phyloP scores from a whole-genome alignment of 2,329 filamentous ascomycete species.

The Xylariales sp. region DNA sequence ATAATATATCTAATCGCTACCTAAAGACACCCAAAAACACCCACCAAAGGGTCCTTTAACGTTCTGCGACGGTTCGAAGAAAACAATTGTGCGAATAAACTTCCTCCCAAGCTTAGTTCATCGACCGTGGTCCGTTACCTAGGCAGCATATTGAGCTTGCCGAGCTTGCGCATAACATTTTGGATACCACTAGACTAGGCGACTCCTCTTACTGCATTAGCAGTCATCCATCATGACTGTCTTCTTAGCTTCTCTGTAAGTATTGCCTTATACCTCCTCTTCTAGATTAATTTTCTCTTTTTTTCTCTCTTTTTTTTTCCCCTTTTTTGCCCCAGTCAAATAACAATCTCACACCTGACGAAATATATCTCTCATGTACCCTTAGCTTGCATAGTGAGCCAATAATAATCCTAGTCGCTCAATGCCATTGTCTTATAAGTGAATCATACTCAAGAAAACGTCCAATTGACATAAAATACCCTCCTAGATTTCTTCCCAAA shows the following conservation, averaged over 20 bases:
- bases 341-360: neutral
- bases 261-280: slow-evolving; percentile 30
- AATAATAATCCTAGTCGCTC: slow-evolving; percentile 9
- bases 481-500: slow-evolving; percentile 87
- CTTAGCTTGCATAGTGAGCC: slow-evolving; percentile 1
- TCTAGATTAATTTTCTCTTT: neutral
- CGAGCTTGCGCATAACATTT: slow-evolving; percentile 7
- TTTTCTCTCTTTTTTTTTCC: too few species aligned
- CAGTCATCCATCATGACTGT: slow-evolving; percentile 58
- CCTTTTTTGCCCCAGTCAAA: slow-evolving; percentile 1
- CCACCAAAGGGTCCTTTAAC: neutral
- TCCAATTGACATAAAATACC: slow-evolving; percentile 16
- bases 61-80: neutral
- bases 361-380: neutral
- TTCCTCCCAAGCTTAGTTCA: neutral
- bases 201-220: neutral
- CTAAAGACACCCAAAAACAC: neutral
- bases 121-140: neutral
- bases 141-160: neutral
- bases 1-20: slow-evolving; percentile 1
- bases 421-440: slow-evolving; percentile 2
- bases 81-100: slow-evolving; percentile 7
- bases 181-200: neutral
- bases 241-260: slow-evolving; percentile 64
- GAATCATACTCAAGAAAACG: neutral